Evolutionary conservation across 768 basidiomycete species (phyloP), one percentile per base, ranked within the genome.

Genomic region (Rhizopogon sp.): DNA sequence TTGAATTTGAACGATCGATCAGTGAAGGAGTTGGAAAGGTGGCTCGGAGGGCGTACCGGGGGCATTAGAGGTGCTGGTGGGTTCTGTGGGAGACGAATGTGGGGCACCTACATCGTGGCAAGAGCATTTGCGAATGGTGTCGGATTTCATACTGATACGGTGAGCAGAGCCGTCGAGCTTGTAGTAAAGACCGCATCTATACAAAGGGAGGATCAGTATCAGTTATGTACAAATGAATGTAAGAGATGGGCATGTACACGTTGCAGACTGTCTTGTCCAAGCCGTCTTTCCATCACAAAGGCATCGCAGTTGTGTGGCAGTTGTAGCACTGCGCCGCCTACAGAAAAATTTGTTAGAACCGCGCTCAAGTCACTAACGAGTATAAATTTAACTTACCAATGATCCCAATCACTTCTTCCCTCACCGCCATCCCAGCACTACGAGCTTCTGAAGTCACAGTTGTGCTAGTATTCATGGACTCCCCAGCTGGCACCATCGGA

Each of bases 241-340:
- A 47, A 58, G 37, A 60, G 50, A 52, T 43, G 57, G 33, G 43
- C 28, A 82, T 86, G 70, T 68, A 92, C 87, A 90, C 90, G 63
- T 93, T 93, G 75, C 91, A 93, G 40, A 93, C 88, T 0, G 91
- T 93, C 75, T 90, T 90, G 53, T 91, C 90, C 70, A 92, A 90
- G 62, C 92, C 89, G 62, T 92, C 91, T 71, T 93, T 93, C 58
- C 90, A 80, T 90, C 91, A 93, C 40, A 93, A 80, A 14, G 91
- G 90, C 6, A 91, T 92, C 13, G 90, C 88, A 3, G 88, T 92
- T 20, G 91, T 93, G 20, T 20, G 20, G 20, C 20, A 20, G 20
- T 20, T 20, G 20, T 20, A 20, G 20, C 20, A 20, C 20, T 20
- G 20, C 20, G 20, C 20, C 2, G 20, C 1, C 20, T 20, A 20